These are phyloP conservation scores for Oryza coarctata DNA, from an alignment of 176 grass and related monocot species.

Conservation along the genomic window DNA sequence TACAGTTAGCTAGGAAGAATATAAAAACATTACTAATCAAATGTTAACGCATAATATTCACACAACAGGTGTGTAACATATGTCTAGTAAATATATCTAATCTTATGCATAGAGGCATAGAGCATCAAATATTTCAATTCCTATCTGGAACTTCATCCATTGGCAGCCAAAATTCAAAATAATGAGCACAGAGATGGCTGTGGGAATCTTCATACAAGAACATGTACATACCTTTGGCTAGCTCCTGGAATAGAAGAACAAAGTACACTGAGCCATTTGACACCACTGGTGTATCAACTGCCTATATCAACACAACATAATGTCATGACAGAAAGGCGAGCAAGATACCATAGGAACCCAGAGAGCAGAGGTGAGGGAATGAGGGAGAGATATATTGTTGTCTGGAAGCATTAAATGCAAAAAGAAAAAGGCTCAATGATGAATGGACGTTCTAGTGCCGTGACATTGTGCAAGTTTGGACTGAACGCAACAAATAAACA, in stretches of 20 bases:
- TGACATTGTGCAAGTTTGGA: neutral
- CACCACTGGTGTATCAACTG: constrained; percentile 57
- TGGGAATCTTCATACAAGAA: constrained; percentile 11
- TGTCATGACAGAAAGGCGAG: constrained; percentile 22
- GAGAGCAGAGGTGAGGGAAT: neutral
- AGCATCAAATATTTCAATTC: neutral
- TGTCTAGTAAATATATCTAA: constrained; percentile 27
- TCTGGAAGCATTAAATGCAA: neutral
- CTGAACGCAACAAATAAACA: neutral
- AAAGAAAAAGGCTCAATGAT: neutral
- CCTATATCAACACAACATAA: constrained; percentile 54
- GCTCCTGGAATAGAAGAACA: constrained; percentile 60
- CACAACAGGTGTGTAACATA: constrained; percentile 33
- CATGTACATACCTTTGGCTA: constrained; percentile 60
- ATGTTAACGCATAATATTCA: constrained; percentile 16
- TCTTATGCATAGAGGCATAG: neutral
- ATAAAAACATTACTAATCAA: neutral
- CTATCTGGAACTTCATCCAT: neutral
- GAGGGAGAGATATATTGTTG: neutral
- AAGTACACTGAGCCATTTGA: constrained; percentile 45
- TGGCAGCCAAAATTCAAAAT: neutral
- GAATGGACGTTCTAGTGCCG: neutral
- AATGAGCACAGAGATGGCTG: neutral
- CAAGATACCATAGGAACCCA: neutral
- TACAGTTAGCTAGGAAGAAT: constrained; percentile 38